Percentiles rank a stretch among this genome's conserved stretches.
Evolutionary conservation across 805 yeast genomes (phyloP).

Genomic region (Lipomyces chichibuensis): DNA sequence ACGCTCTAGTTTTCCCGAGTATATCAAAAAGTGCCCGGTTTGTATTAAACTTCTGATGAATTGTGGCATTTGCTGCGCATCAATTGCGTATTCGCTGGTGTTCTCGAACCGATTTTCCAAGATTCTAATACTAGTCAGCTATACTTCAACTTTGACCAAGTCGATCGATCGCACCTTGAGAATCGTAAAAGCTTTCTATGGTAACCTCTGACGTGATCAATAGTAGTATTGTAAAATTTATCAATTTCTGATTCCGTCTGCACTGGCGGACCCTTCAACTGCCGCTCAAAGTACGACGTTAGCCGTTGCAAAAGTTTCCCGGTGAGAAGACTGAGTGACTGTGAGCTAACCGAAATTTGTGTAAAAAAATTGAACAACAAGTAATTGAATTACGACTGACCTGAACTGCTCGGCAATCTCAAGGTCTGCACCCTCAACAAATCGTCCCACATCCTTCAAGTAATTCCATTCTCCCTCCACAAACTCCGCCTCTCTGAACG

Average conservation of each 20-base stretch:
- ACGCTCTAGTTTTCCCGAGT: constrained; percentile 69
- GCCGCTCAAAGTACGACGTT: constrained; percentile 69
- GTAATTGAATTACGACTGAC: constrained; percentile 8
- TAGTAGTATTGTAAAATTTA: constrained; percentile 52
- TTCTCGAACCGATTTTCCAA: constrained; percentile 74
- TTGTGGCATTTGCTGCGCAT: constrained; percentile 45
- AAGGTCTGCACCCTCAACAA: constrained; percentile 77
- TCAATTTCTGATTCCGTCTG: constrained; percentile 50
- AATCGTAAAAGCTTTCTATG: constrained; percentile 84
- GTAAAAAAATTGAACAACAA: background rate
- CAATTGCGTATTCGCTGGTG: constrained; percentile 53
- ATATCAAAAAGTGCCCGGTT: constrained; percentile 73
- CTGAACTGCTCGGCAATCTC: constrained; percentile 77
- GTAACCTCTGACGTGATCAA: constrained; percentile 51
- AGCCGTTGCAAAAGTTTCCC: constrained; percentile 69
- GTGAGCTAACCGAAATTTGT: background rate
- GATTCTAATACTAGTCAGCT: constrained; percentile 5
- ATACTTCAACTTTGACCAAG: background rate
- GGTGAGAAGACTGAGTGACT: constrained; percentile 50
- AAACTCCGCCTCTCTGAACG: constrained; percentile 90
- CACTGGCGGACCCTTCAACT: constrained; percentile 62
- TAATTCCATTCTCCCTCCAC: constrained; percentile 80
- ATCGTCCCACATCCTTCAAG: constrained; percentile 73
- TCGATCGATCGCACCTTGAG: constrained; percentile 46
- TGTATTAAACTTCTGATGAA: constrained; percentile 63